Conservation (phyloP, 2,329 filamentous ascomycete species). For the Huntiella moniliformis region DNA sequence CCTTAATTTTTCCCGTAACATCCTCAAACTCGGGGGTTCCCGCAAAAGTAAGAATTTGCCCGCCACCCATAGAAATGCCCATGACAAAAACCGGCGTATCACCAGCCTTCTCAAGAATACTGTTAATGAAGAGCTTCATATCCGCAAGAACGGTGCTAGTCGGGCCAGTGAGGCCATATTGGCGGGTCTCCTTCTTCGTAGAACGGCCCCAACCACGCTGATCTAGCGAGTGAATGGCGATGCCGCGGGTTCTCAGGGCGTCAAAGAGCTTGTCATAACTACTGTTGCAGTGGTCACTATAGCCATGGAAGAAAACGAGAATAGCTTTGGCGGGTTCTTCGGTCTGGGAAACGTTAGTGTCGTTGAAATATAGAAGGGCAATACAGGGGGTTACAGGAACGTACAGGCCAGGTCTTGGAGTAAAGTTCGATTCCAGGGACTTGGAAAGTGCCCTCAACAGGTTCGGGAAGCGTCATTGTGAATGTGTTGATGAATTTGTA, state of each 20-base stretch:
- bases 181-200: slow-evolving; percentile 35
- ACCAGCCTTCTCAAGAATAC: slow-evolving; percentile 37
- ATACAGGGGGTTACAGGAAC: slow-evolving; percentile 15
- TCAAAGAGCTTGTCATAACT: slow-evolving; percentile 61
- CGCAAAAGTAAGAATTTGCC: slow-evolving; percentile 47
- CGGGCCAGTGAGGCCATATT: slow-evolving; percentile 55
- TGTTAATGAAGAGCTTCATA: slow-evolving; percentile 47
- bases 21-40: slow-evolving; percentile 31
- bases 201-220: slow-evolving; percentile 79
- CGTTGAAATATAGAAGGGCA: not conserved
- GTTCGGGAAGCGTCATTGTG: slow-evolving; percentile 14
- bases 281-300: slow-evolving; percentile 65
- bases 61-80: slow-evolving; percentile 85
- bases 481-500: too few relatives aligned
- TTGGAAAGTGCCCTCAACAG: slow-evolving; percentile 31
- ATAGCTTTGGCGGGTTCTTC: slow-evolving; percentile 43
- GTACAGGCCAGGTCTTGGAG: slow-evolving; percentile 40
- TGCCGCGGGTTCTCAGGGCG: slow-evolving; percentile 47
- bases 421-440: slow-evolving; percentile 28
- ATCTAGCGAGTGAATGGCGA: slow-evolving; percentile 62
- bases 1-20: slow-evolving; percentile 42
- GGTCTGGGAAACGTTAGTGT: slow-evolving; percentile 24
- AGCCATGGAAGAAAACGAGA: slow-evolving; percentile 72
- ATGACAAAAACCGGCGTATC: slow-evolving; percentile 55
- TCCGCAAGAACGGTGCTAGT: slow-evolving; percentile 58